Evolutionary conservation across 2,329 filamentous ascomycete species (phyloP).

Genomic region (Monilinia vaccinii-corymbosi): DNA sequence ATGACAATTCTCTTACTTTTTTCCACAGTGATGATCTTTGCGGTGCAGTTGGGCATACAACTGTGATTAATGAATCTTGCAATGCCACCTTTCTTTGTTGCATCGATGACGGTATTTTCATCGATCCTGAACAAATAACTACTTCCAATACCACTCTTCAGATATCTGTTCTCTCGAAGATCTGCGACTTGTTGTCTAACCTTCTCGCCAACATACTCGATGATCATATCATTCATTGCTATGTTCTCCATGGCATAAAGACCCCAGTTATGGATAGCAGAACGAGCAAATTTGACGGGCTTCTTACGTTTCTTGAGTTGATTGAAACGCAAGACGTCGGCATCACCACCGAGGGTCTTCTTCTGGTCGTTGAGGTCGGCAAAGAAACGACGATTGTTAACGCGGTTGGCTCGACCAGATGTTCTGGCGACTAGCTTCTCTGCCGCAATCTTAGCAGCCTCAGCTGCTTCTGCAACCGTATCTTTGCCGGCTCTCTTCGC

Average conservation of each 20-base stretch:
- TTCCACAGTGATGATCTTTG: conserved; percentile 98
- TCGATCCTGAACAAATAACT: conserved; percentile 98
- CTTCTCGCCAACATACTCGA: conserved; percentile 97
- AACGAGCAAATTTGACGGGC: conserved; percentile 93
- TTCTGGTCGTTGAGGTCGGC: conserved; percentile 95
- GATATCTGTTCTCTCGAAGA: conserved; percentile 81
- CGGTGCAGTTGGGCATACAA: conserved; percentile 96
- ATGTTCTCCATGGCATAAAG: conserved; percentile 98
- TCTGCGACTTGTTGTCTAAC: conserved; percentile 97
- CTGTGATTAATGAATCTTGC: conserved; percentile 98
- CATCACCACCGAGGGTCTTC: conserved; percentile 71
- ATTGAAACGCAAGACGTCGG: conserved; percentile 93
- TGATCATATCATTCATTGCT: conserved; percentile 97
- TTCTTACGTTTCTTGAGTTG: conserved; percentile 99
- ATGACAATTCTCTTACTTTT: conserved; percentile 98
- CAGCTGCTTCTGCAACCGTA: conserved; percentile 54
- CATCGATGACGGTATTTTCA: conserved; percentile 94
- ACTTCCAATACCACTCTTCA: conserved; percentile 93
- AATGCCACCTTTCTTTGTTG: conserved; percentile 96
- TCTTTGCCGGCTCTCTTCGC: conserved; percentile 61
- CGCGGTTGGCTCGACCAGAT: conserved; percentile 86
- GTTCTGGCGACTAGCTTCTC: conserved; percentile 79
- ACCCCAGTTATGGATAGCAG: conserved; percentile 98
- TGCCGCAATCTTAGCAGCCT: conserved; percentile 63
- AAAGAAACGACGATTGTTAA: conserved; percentile 88